phyloP scores from a whole-genome alignment of 768 basidiomycete genomes.

The Pholiota conissans region DNA sequence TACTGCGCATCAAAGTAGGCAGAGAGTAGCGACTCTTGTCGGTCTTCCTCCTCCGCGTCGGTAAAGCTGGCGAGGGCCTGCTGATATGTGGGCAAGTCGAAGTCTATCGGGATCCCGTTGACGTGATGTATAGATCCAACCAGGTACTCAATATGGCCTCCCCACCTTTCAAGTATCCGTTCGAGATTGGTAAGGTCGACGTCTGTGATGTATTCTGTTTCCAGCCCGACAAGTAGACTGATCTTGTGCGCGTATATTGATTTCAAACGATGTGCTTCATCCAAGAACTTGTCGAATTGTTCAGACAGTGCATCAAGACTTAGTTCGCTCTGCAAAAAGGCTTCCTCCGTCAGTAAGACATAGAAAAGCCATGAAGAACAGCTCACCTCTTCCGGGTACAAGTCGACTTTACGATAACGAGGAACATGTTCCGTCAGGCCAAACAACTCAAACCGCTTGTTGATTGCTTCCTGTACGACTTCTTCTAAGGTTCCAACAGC shows the following conservation, averaged over 20 bases:
- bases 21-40: conserved; percentile 50
- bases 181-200: conserved; percentile 62
- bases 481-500: conserved; percentile 4
- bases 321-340: conserved; percentile 50
- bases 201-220: conserved; percentile 83
- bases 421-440: conserved; percentile 94
- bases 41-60: too few relatives aligned
- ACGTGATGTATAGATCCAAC: conserved; percentile 96
- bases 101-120: conserved; percentile 59
- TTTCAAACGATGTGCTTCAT: conserved; percentile 71
- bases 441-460: conserved; percentile 69
- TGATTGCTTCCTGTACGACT: conserved; percentile 3
- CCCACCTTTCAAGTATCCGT: conserved; percentile 46
- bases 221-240: conserved; percentile 81
- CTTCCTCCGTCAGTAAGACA: conserved; percentile 6
- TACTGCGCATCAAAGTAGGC: conserved; percentile 88
- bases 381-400: conserved; percentile 92
- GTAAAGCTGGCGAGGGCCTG: conserved; percentile 52
- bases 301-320: conserved; percentile 47
- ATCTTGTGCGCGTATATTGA: conserved; percentile 60
- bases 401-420: conserved; percentile 74
- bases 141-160: conserved; percentile 73
- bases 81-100: conserved; percentile 73
- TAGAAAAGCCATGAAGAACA: background rate
- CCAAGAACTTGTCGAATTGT: conserved; percentile 75